A percentile compares a stretch with the other conserved stretches of the same genome.
Evolutionary conservation across 345 rosid genomes (phyloP).

Genomic region (Sisymbrium irio): DNA sequence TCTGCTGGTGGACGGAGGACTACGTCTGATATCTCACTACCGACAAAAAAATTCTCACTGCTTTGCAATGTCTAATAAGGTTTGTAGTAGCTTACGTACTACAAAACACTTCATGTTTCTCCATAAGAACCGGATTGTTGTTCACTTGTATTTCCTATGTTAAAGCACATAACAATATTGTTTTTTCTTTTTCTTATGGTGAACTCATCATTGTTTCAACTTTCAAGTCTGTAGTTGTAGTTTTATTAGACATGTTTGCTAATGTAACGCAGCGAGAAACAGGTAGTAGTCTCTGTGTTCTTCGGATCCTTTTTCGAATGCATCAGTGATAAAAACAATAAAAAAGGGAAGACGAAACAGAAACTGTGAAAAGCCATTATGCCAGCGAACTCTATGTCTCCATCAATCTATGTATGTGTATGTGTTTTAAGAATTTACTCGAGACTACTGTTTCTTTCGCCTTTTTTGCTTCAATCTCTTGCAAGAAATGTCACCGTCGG

Average conservation of each 20-base stretch:
- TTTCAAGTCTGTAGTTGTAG: background rate
- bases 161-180: background rate
- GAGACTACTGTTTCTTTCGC: too few relatives aligned
- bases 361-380: background rate
- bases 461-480: too few relatives aligned
- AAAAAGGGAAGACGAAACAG: background rate
- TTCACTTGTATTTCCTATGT: background rate
- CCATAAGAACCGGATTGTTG: conserved; percentile 21
- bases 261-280: background rate
- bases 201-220: background rate
- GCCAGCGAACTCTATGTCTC: too few relatives aligned
- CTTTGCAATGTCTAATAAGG: conserved; percentile 21
- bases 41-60: background rate
- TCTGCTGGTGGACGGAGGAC: background rate
- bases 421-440: too few relatives aligned
- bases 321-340: background rate
- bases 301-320: background rate
- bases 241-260: background rate
- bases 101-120: conserved; percentile 23
- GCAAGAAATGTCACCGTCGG: too few relatives aligned
- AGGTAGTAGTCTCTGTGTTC: background rate
- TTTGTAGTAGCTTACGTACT: conserved; percentile 20
- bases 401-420: too few relatives aligned
- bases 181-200: background rate
- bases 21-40: background rate